A percentile compares a stretch with the other conserved stretches of the same genome.
Evolutionary conservation across 2,329 filamentous ascomycete species (phyloP).

Genomic region (Trichoderma sp.): DNA sequence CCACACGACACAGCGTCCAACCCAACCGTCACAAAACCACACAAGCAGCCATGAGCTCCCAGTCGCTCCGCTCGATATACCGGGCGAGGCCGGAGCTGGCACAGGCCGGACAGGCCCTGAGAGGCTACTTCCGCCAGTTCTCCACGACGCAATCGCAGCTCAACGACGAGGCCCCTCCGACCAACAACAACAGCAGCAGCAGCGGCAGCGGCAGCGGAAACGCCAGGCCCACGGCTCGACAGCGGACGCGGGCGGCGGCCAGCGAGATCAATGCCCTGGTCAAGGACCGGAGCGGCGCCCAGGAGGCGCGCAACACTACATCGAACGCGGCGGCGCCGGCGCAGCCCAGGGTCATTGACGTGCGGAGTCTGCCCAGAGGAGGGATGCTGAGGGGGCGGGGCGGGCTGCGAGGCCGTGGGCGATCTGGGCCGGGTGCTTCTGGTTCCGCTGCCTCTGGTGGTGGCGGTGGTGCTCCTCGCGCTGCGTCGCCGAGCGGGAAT

Average conservation of each 20-base stretch:
- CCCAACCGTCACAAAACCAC: constrained; percentile 18
- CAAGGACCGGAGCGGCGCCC: constrained; percentile 29
- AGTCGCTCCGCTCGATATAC: constrained; percentile 44
- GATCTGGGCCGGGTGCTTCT: constrained; percentile 2
- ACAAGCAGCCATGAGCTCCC: constrained; percentile 42
- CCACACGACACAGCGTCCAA: neutral
- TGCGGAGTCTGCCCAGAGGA: constrained; percentile 44
- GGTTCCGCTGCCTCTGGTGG: neutral
- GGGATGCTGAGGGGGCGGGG: constrained; percentile 35
- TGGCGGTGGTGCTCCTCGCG: neutral
- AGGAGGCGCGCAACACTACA: constrained; percentile 8
- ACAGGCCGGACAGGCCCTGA: constrained; percentile 39
- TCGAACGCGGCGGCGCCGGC: constrained; percentile 27
- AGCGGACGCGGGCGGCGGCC: constrained; percentile 42
- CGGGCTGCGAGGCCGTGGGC: constrained; percentile 33
- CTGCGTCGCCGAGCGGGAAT: constrained; percentile 28
- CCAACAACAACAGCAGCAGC: neutral
- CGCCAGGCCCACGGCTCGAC: constrained; percentile 33
- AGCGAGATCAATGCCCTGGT: constrained; percentile 41
- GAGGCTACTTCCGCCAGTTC: constrained; percentile 43
- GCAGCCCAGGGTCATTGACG: constrained; percentile 44
- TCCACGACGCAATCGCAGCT: constrained; percentile 44
- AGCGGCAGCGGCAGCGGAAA: neutral
- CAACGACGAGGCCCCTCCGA: constrained; percentile 35
- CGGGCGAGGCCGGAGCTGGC: constrained; percentile 43